Conservation (phyloP, 257 asterid genomes). For the Rhazya stricta region DNA sequence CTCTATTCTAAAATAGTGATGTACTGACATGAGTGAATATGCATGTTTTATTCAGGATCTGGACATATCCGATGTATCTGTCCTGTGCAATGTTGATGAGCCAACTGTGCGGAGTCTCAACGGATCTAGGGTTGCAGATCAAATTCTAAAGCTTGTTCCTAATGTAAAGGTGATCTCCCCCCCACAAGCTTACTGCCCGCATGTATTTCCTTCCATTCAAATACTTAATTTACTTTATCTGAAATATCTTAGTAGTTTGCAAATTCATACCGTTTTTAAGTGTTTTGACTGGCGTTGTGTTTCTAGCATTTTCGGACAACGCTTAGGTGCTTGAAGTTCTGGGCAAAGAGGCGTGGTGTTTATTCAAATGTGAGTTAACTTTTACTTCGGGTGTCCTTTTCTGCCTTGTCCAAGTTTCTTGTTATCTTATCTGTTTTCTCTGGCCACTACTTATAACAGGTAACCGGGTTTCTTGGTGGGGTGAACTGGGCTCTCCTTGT, state of each 20-base stretch:
- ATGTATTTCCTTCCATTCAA: background rate
- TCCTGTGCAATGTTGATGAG: constrained; percentile 77
- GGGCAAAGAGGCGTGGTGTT: constrained; percentile 95
- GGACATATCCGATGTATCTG: constrained; percentile 70
- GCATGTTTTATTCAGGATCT: constrained; percentile 48
- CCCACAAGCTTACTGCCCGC: background rate
- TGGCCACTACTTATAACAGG: constrained; percentile 35
- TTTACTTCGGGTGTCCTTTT: background rate
- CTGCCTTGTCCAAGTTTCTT: background rate
- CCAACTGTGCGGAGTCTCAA: constrained; percentile 90
- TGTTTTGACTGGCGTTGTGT: constrained; percentile 1
- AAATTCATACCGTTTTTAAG: background rate
- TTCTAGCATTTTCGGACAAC: constrained; percentile 69
- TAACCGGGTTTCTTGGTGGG: constrained; percentile 97
- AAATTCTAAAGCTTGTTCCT: constrained; percentile 88
- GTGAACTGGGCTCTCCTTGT: constrained; percentile 98
- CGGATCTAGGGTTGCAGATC: constrained; percentile 96
- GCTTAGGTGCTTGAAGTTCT: constrained; percentile 73
- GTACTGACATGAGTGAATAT: background rate
- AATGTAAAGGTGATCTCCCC: constrained; percentile 54
- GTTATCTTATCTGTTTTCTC: background rate
- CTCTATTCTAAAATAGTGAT: background rate
- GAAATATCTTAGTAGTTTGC: background rate
- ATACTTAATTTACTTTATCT: background rate
- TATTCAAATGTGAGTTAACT: constrained; percentile 75